Evolutionary conservation across 1,284 basidiomycete species (phyloP), one percentile per base, ranked within the genome.

Genomic region (Pterulicium gracile): DNA sequence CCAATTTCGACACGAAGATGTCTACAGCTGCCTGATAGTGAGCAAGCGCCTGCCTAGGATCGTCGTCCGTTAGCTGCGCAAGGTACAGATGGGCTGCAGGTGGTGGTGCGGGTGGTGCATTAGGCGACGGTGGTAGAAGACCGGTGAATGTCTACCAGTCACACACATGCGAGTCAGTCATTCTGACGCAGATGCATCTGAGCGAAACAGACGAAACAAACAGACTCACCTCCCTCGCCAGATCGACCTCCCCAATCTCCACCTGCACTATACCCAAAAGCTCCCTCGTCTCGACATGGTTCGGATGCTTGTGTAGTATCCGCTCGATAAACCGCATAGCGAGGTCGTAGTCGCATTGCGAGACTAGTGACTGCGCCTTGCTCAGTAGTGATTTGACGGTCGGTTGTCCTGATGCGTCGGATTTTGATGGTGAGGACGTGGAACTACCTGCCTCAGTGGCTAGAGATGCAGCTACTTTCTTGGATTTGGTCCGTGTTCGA

Each of bases 41-140:
- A 15, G 74, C 64, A n/a, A 96, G 65, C 1, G 91, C 88, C 45
- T 73, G 63, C 49, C 79, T 74, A 1, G 92, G 88, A 42, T 91
- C 81, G 4, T 81, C 77, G 32, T 83, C 81, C 49, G 76, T 80
- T 15, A 92, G 70, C 60, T 96, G 93, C 0, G 92, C 93, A 22
- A 97, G 81, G 63, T 96, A 95, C 1, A 96, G 72, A 63, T 94
- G 79, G 3, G 88, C 87, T 19, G 88, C 87, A 2, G 88, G 77
- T 0, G 88, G 85, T n/a, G 86, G 73, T 20, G 73, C 64, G 20
- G 66, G 60, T 24, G 77, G 71, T 13, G 80, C 72, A 57, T 75
- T 61, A 45, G 74, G 67, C 64, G 75, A 64, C 57, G 82, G 73
- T 50, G 79, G 72, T 42, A 87, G 54, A 42, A 88, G 59, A 2